A percentile compares a stretch with the other conserved stretches of the same genome.
Evolutionary conservation across 78 protist species (phyloP).

Genomic region (Pelomyxa schiedti): DNA sequence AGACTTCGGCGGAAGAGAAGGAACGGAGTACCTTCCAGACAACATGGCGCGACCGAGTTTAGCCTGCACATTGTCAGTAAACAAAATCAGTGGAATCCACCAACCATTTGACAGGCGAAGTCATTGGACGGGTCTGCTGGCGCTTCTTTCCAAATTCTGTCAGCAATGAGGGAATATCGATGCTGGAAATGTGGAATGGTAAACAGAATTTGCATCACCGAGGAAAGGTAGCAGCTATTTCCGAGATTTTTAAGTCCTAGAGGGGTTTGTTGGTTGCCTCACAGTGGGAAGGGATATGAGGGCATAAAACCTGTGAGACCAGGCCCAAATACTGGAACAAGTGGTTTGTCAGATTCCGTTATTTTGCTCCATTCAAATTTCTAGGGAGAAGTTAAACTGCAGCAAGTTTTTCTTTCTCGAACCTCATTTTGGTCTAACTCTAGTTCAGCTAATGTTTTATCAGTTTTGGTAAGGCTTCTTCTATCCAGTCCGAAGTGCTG

Average conservation of each 20-base stretch:
- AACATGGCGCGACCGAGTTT: slow-evolving; percentile 62
- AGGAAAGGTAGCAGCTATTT: slow-evolving; percentile 77
- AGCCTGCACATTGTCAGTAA: slow-evolving; percentile 44
- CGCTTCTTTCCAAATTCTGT: too few species aligned
- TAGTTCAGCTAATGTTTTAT: slow-evolving; percentile 78
- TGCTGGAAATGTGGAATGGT: slow-evolving; percentile 4
- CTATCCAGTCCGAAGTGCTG: slow-evolving; percentile 81
- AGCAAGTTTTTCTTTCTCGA: too few species aligned
- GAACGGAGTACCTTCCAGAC: slow-evolving; percentile 58
- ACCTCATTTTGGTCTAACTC: slow-evolving; percentile 65
- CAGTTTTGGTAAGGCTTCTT: slow-evolving; percentile 61
- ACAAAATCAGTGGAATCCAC: not conserved
- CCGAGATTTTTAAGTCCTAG: slow-evolving; percentile 88
- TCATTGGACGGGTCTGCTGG: not conserved
- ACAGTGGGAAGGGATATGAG: too few species aligned
- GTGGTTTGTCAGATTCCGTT: slow-evolving; percentile 56
- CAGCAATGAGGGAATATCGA: not conserved
- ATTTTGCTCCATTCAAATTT: slow-evolving; percentile 62
- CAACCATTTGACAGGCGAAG: not conserved
- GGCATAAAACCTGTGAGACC: slow-evolving; percentile 92
- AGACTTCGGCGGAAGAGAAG: slow-evolving; percentile 6
- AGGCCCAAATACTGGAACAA: slow-evolving; percentile 65
- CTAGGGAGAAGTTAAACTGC: too few species aligned
- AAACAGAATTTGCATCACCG: slow-evolving; percentile 47
- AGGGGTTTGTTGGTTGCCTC: too few species aligned